phyloP scores from a whole-genome alignment of 805 yeast genomes.

The Lipomyces oligophaga region DNA sequence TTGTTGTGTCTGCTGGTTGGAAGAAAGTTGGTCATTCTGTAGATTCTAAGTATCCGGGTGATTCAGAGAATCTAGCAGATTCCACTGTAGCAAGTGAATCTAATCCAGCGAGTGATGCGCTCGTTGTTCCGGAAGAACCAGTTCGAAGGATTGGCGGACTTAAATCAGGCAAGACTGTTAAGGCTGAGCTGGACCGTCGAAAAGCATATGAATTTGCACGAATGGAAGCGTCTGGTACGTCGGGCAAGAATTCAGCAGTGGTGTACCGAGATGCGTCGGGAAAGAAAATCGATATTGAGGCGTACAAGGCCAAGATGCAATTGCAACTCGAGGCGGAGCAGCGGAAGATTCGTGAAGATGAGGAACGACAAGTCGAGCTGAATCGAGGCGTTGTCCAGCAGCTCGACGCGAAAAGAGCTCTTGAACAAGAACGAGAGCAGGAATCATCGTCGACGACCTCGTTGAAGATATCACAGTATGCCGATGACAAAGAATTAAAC shows the following conservation, averaged over 20 bases:
- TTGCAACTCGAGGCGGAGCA: slow-evolving; percentile 32
- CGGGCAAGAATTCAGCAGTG: slow-evolving; percentile 38
- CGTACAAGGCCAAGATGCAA: slow-evolving; percentile 33
- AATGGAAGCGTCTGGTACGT: slow-evolving; percentile 12
- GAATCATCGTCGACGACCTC: too few relatives aligned
- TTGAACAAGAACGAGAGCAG: slow-evolving; percentile 35
- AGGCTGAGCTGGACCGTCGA: slow-evolving; percentile 39
- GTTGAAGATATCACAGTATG: slow-evolving; percentile 36
- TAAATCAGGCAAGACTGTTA: slow-evolving; percentile 47
- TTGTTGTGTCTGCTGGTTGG: slow-evolving; percentile 29
- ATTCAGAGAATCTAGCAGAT: neutral
- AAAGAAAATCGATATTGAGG: slow-evolving; percentile 45
- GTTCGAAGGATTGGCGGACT: slow-evolving; percentile 40
- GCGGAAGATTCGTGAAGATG: slow-evolving; percentile 26
- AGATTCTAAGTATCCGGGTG: neutral
- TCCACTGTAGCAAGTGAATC: too few relatives aligned
- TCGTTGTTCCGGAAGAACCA: too few relatives aligned
- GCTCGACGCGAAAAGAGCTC: slow-evolving; percentile 40
- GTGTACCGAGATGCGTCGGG: slow-evolving; percentile 64
- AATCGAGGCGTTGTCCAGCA: slow-evolving; percentile 44
- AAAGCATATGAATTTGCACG: slow-evolving; percentile 30
- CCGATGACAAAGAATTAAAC: slow-evolving; percentile 43
- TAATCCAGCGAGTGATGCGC: too few relatives aligned
- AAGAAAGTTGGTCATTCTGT: slow-evolving; percentile 22
- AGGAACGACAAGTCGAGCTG: slow-evolving; percentile 31